A percentile compares a stretch with the other conserved stretches of the same genome.
Evolutionary conservation across 345 rosid genomes (phyloP).

Genomic region (Pseudoturritis turrita): DNA sequence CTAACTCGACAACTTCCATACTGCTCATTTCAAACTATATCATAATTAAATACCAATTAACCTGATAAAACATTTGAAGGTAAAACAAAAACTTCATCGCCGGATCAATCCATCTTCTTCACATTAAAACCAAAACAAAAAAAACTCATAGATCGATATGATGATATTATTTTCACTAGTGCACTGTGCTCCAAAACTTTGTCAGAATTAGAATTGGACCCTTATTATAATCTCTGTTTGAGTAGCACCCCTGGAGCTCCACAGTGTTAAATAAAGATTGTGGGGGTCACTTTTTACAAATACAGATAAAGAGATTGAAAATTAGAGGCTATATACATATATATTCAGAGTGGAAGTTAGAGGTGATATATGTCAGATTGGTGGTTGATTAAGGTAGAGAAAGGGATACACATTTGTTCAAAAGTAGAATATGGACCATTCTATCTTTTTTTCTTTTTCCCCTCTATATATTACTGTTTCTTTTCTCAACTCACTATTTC

Average conservation of each 20-base stretch:
- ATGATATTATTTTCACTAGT: constrained; percentile 18
- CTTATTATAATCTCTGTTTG: constrained; percentile 7
- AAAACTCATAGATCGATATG: constrained; percentile 21
- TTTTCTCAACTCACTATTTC: constrained; percentile 9
- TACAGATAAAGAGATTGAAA: constrained; percentile 11
- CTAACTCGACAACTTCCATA: not conserved
- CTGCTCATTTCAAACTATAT: not conserved
- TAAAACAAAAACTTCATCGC: not conserved
- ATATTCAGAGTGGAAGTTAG: constrained; percentile 1
- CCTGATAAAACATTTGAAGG: not conserved
- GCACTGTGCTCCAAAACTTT: not conserved
- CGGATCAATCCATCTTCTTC: not conserved
- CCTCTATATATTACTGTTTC: constrained; percentile 13
- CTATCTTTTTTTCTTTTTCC: not conserved
- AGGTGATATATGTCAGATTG: constrained; percentile 7
- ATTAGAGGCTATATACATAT: not conserved
- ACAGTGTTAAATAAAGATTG: constrained; percentile 26
- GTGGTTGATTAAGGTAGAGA: constrained; percentile 30
- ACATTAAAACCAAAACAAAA: not conserved
- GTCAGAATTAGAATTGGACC: constrained; percentile 18
- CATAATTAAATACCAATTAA: not conserved
- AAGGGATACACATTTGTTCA: constrained; percentile 4
- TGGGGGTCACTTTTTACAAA: constrained; percentile 2
- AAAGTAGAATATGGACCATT: constrained; percentile 27
- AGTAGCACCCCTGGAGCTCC: constrained; percentile 21